phyloP scores from a whole-genome alignment of 208 protist genomes.

The Entamoeba moshkovskii region DNA sequence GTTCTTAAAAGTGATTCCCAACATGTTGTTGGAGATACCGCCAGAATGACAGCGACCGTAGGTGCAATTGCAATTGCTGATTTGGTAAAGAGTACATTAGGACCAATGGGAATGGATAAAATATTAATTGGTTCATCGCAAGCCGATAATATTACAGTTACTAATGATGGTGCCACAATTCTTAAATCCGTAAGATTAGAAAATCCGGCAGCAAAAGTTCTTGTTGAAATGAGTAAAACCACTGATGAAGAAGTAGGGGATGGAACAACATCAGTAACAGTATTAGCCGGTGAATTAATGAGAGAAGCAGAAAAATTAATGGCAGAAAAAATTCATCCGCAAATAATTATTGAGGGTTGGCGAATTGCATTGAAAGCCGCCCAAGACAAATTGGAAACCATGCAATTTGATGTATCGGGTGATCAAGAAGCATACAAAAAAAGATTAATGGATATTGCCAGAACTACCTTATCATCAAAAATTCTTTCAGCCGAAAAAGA shows the following conservation, averaged over 20 bases:
- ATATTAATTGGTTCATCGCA: conserved; percentile 53
- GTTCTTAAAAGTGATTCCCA: background rate
- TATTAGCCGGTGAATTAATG: conserved; percentile 91
- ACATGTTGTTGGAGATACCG: background rate
- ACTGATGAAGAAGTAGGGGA: conserved; percentile 96
- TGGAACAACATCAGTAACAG: conserved; percentile 93
- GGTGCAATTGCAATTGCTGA: conserved; percentile 81
- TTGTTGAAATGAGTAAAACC: conserved; percentile 55
- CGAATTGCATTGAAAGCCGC: background rate
- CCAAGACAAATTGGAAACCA: background rate
- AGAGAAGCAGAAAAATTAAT: conserved; percentile 86
- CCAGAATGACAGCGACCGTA: conserved; percentile 27
- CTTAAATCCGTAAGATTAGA: conserved; percentile 89
- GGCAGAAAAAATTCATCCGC: conserved; percentile 86
- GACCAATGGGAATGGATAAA: conserved; percentile 95
- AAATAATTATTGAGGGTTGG: conserved; percentile 74
- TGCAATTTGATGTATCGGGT: conserved; percentile 51
- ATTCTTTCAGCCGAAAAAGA: conserved; percentile 77
- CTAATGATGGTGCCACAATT: conserved; percentile 99
- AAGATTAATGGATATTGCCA: conserved; percentile 90
- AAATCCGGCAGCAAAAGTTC: conserved; percentile 91
- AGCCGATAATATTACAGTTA: conserved; percentile 70
- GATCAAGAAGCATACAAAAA: conserved; percentile 74
- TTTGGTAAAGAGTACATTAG: conserved; percentile 94
- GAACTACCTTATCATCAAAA: conserved; percentile 96